These are phyloP conservation scores for Ulota crispa DNA, from an alignment of 225 moss, liverwort and hornwort species.

Conservation along the genomic window DNA sequence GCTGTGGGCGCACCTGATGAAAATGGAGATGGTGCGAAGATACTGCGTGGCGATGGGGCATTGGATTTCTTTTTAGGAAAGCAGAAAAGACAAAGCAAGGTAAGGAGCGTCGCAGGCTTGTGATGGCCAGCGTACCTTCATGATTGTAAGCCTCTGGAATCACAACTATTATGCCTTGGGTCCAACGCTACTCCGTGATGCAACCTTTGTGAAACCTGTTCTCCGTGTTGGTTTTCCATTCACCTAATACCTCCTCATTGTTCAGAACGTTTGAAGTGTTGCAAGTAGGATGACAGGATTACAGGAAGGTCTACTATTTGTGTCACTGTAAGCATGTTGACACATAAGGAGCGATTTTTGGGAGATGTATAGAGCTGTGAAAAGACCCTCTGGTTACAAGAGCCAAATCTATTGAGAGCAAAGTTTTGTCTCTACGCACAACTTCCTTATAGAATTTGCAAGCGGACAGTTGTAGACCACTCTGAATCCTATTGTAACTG, in stretches of 20 bases:
- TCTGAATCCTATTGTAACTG: background rate
- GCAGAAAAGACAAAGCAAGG: slow-evolving; percentile 66
- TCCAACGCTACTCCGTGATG: background rate
- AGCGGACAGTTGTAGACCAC: background rate
- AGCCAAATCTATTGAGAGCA: background rate
- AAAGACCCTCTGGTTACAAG: background rate
- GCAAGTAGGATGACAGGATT: background rate
- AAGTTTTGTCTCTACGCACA: background rate
- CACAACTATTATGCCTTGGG: slow-evolving; percentile 5
- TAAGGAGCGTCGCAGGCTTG: slow-evolving; percentile 49
- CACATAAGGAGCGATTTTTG: background rate
- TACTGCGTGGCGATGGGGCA: slow-evolving; percentile 80
- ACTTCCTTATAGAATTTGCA: background rate
- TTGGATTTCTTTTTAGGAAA: slow-evolving; percentile 62
- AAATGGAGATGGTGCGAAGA: slow-evolving; percentile 77
- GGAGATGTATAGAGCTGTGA: background rate
- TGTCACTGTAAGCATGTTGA: background rate
- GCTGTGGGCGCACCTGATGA: slow-evolving; percentile 64
- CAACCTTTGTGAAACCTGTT: background rate
- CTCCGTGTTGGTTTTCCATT: background rate
- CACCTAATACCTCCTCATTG: background rate
- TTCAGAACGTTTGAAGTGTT: background rate
- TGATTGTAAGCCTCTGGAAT: slow-evolving; percentile 41
- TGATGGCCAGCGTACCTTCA: slow-evolving; percentile 39
- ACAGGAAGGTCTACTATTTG: background rate